Base-by-base conservation (phyloP, 2,329 filamentous ascomycete species). In the Zelopaecilomyces penicillatus region DNA sequence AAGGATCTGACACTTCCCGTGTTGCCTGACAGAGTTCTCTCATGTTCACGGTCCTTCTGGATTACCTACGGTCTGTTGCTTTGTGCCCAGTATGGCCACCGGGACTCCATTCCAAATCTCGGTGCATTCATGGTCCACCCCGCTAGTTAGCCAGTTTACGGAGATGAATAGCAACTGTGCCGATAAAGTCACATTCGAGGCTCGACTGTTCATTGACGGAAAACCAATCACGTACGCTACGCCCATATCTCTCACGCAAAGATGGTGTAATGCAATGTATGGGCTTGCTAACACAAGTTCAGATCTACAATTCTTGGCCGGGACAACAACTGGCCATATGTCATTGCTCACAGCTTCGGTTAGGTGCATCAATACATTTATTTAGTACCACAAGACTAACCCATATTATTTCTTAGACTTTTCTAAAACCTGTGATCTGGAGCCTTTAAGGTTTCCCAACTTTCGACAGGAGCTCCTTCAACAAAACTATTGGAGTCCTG, bases 381-480 rank as follows among this genome's bases (percentile, higher is more conserved):
- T 19, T n/a, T 12, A 12, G 27, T 11, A 30, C 19, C 19, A 19
- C 19, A 19, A 19, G 19, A 19, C 19, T 19, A 19, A 19, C 19
- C 19, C 19, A 19, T 19, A 19, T n/a, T 28, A 3, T n/a, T 4
- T 30, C 8, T 19, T 9, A 76, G 73, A 71, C 11, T 65, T 74
- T 53, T 76, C 71, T 40, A 77, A 75, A 56, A 74, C 68, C 47
- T 80, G 76, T 43, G 78, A 80, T 39, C 71, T 72, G 8, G 74
- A 81, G 42, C 62, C 63, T n/a, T 74, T 94, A 37, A 74, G 68
- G 31, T 95, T 94, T 51, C 88, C 88, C 0, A 54, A 65, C 0
- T 94, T 93, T 55, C 80, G 84, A 45, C 71, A 73, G 42, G 80
- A 85, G 53, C 69, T 88, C 27, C 69, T 90, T 11, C 73, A 77